Evolutionary conservation across 208 protist genomes (phyloP), one percentile per base, ranked within the genome.

Genomic region (Porcisia deanei): DNA sequence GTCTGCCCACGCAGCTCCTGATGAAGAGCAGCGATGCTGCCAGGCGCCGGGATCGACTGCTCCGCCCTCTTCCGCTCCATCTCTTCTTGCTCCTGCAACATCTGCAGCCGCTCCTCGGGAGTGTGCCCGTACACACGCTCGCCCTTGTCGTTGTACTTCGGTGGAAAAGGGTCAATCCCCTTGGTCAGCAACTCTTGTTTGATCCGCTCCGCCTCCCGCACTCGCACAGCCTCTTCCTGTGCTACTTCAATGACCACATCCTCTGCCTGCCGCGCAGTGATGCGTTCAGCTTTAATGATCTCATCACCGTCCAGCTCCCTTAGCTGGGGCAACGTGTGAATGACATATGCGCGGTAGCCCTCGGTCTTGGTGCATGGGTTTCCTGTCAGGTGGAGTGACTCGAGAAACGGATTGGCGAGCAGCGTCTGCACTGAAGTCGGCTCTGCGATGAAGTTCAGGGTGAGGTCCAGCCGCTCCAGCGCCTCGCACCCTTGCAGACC

Each of bases 381-480:
- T 14, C 98, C 98, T 1, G 95, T 98, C 18, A 99, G 83, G 77
- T 98, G 96, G 41, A 99, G 87, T 20, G 96, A 90, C 16, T 85
- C 81, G 1, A 99, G 85, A 59, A 91, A 85, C 5, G 87, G 77
- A 80, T 99, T 99, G 7, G 87, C 86, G 39, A 76, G 82, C 67
- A 99, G 88, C 0, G 70, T 77, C 52, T 84, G 71, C 8, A 99
- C 86, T 47, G 76, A 92, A 7, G 84, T 88, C n/a, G 98, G 73
- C 61, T 99, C 96, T 0, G 71, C 88, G 30, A 99, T 88, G 74
- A 99, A 99, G 85, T 99, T 99, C 39, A 95, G 74, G n/a, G 98
- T 99, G 49, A 99, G 84, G 72, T 99, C 98, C 4, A 99, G 89
- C 75, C 98, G 98, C 72, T 93, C 91, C 20, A 99, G 89, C 16